Conservation (phyloP, 208 protist species). For the Trypanosoma congolense region DNA sequence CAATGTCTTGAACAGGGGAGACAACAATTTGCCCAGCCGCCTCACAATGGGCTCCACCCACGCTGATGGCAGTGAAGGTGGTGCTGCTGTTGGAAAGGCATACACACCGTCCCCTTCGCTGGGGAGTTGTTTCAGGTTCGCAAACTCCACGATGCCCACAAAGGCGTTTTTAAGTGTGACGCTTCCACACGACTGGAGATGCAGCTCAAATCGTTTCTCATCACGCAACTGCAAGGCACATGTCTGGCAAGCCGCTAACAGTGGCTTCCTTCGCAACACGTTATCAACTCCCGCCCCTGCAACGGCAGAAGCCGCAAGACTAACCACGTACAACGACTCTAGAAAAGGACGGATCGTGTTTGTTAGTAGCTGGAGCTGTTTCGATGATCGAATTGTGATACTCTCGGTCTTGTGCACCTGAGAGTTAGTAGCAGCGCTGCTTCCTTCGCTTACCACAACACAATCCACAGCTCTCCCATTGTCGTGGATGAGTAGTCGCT, state of each 20-base stretch:
- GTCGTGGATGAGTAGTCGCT: constrained; percentile 29
- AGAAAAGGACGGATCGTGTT: constrained; percentile 12
- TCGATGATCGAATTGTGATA: constrained; percentile 1
- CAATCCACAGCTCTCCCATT: constrained; percentile 3
- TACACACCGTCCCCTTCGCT: constrained; percentile 5
- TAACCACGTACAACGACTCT: constrained; percentile 16
- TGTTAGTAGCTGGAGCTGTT: constrained; percentile 5
- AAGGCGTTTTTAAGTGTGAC: constrained; percentile 15
- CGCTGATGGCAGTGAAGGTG: neutral
- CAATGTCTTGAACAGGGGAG: neutral
- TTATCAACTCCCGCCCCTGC: constrained; percentile 1
- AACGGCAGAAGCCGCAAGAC: constrained; percentile 12
- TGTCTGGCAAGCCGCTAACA: constrained; percentile 14
- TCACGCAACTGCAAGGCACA: constrained; percentile 11
- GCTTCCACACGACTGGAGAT: constrained; percentile 7
- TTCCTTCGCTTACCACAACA: too few species aligned
- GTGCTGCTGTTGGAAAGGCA: neutral
- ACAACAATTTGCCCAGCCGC: constrained; percentile 1
- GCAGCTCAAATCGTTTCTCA: neutral
- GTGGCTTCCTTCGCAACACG: neutral
- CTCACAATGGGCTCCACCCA: constrained; percentile 2
- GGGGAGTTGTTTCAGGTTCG: neutral
- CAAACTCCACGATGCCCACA: neutral
- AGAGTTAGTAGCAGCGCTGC: constrained; percentile 5
- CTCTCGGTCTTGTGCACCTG: neutral